Base-by-base conservation (phyloP, 2,329 filamentous ascomycete species). In the Fonsecaea pedrosoi region DNA sequence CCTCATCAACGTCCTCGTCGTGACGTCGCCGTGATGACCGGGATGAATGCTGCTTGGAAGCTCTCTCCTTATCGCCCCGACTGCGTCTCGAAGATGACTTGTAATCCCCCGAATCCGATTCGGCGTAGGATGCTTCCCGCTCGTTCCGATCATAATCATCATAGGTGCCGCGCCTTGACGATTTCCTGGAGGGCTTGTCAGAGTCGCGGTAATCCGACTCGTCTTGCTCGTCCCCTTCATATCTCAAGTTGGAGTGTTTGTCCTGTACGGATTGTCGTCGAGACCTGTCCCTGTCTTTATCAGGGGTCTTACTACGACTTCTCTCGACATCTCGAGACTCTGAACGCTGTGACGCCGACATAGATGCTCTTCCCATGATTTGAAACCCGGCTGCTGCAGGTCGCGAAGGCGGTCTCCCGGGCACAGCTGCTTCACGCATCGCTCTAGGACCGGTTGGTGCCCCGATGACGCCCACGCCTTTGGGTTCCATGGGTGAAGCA, bases 371-470 rank as follows among this genome's bases (percentile, higher is more conserved):
- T 32, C 72, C 72, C 58, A 71, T 70, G 50, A 74, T 73, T 45
- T 73, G 71, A 42, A 74, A 70, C 5, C 72, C 72, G 18, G 61
- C 60, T 18, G 62, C 65, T 3, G 69, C 60, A 25, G 71, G 58
- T 35, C 69, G 69, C 34, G 69, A 68, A 25, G 48, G 21, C 53
- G 69, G 69, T 57, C 62, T 57, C 15, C 66, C n/a, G 13, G 71
- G 60, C 30, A 62, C 62, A 61, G 69, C 61, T 25, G 69, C 64
- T 55, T 72, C 72, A 65, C 94, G 87, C 92, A 98, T 96, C 18
- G 95, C 95, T 79, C 95, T 94, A 56, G 95, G 95, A 9, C 94
- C 95, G 62, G 91, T 96, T 34, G 95, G 95, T 34, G 95, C 95
- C 80, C 86, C 86, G 75, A 82, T 82, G 60, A 88, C 85, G 42